Evolutionary conservation across 2,329 filamentous ascomycete species (phyloP), one percentile per base, ranked within the genome.

Genomic region (Daldinia sp.): DNA sequence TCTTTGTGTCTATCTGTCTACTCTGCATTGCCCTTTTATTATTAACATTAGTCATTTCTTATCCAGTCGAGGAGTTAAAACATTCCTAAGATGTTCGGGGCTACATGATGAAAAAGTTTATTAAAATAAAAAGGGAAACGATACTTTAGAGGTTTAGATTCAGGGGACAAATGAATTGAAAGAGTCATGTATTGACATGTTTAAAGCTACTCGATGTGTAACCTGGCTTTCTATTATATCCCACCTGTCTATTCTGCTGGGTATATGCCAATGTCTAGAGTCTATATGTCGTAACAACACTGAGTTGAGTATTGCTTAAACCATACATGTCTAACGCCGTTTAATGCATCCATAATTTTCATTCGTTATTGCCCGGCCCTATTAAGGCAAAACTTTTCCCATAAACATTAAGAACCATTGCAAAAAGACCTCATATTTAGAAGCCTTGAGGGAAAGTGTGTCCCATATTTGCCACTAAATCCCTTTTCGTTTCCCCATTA

Each of bases 401-500:
- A 48, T 48, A 6, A 48, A 15, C 13, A 48, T 48, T 26, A n/a
- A 48, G 26, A 26, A 6, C 44, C 13, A 3, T 28, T 12, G 12
- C 23, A 15, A 48, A 12, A 46, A 28, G 20, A 15, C 44, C 23
- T 28, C 23, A 9, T 48, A 26, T 2, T 9, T 9, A 48, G 20
- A 15, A 15, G 15, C 23, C 15, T 6, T 56, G 4, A 12, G 13
- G 13, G 28, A 53, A 35, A 33, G 20, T 18, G n/a, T 15, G 5
- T 39, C 2, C 18, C 33, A 12, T 12, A 10, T 26, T 39, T 23
- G 6, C n/a, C 5, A 39, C 2, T 15, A 20, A 13, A 55, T 55
- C 33, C 50, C 33, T 37, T 41, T 41, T 39, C 7, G 10, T 56
- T 42, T 28, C 33, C 6, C 20, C 12, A 18, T 48, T 35, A 74